Evolutionary conservation across 2,329 filamentous ascomycete species (phyloP).

Genomic region (Calonectria hongkongensis): DNA sequence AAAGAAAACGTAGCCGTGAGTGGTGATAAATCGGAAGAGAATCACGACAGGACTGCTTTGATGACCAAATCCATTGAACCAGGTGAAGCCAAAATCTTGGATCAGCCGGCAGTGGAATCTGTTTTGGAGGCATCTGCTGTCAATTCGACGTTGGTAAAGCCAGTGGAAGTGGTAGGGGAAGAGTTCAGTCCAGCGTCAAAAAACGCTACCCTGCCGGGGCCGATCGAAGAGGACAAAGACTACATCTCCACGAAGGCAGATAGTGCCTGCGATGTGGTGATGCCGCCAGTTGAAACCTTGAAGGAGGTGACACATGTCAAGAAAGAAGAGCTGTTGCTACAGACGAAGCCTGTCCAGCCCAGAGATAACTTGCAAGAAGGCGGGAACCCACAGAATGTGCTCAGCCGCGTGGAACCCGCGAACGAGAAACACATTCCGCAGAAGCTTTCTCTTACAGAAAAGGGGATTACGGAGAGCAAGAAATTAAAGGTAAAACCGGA

Average conservation of each 20-base stretch:
- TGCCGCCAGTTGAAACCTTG: conserved; percentile 19
- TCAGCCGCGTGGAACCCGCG: conserved; percentile 18
- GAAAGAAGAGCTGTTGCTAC: neutral
- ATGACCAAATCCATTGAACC: neutral
- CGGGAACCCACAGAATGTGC: conserved; percentile 29
- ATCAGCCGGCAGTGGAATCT: conserved; percentile 3
- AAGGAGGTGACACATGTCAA: conserved; percentile 6
- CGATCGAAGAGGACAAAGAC: conserved; percentile 15
- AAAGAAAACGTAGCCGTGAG: neutral
- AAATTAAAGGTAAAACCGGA: conserved; percentile 40
- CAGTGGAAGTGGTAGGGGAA: conserved; percentile 19
- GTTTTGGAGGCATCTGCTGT: neutral
- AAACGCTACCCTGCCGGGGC: neutral
- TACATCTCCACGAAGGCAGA: conserved; percentile 31
- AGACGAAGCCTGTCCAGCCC: conserved; percentile 1
- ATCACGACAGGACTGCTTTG: too few relatives aligned
- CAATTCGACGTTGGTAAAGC: neutral
- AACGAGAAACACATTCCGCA: conserved; percentile 34
- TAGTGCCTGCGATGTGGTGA: conserved; percentile 38
- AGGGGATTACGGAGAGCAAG: conserved; percentile 29
- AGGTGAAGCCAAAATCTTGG: neutral
- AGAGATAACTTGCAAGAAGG: conserved; percentile 9
- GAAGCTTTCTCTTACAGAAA: conserved; percentile 16
- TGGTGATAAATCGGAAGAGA: neutral
- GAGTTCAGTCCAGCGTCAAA: conserved; percentile 11